Conservation (phyloP, 2,329 filamentous ascomycete species). For the Fusarium sp. region DNA sequence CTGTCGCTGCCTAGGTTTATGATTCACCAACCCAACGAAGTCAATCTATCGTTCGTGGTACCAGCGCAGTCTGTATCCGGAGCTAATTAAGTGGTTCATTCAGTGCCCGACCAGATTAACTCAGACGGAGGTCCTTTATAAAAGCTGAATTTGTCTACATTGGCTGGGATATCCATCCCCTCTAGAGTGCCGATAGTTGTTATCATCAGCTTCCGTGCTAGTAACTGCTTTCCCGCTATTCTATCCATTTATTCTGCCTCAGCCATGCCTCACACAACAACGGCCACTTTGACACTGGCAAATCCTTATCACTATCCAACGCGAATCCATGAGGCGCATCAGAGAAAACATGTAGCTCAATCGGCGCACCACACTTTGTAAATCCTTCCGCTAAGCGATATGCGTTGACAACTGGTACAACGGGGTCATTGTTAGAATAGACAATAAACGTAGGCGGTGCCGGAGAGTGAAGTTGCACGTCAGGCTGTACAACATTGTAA, state of each 20-base stretch:
- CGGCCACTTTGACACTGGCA: constrained; percentile 42
- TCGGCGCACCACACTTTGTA: constrained; percentile 20
- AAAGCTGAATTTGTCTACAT: too few relatives aligned
- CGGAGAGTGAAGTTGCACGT: constrained; percentile 29
- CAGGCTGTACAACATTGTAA: constrained; percentile 39
- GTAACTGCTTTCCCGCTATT: background rate
- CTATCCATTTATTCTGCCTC: constrained; percentile 23
- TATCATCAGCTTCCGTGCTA: too few relatives aligned
- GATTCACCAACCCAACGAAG: too few relatives aligned
- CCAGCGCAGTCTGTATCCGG: too few relatives aligned
- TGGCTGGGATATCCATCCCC: too few relatives aligned
- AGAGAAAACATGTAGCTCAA: constrained; percentile 41
- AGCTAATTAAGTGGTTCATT: too few relatives aligned
- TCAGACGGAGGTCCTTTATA: too few relatives aligned
- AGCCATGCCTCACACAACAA: constrained; percentile 42
- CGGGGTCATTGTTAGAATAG: constrained; percentile 43
- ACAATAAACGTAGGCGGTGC: constrained; percentile 38
- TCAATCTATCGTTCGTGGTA: too few relatives aligned
- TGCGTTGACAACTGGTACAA: constrained; percentile 39
- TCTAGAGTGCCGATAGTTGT: too few relatives aligned
- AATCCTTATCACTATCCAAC: constrained; percentile 19
- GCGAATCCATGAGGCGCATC: constrained; percentile 45
- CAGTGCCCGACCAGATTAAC: too few relatives aligned
- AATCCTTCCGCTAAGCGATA: constrained; percentile 39
- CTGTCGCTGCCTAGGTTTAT: too few relatives aligned